These are phyloP conservation scores for Dillenia turbinata DNA, from an alignment of 164 flowering plant species.

Conservation along the genomic window DNA sequence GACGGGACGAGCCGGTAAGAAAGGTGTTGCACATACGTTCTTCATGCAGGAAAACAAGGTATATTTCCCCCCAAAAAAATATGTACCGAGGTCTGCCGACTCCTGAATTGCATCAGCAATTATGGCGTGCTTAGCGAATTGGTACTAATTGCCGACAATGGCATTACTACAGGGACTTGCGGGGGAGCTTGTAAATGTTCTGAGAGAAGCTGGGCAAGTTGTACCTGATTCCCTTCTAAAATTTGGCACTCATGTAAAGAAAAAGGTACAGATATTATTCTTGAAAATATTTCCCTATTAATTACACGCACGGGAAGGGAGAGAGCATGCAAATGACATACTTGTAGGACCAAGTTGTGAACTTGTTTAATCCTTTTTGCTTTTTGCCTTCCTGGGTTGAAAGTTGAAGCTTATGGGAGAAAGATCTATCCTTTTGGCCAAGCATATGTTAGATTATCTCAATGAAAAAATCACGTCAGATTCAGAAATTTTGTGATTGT, in stretches of 20 bases:
- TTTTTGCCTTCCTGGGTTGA: too few species aligned
- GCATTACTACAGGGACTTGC: constrained; percentile 65
- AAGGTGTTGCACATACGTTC: constrained; percentile 95
- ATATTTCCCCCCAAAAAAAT: neutral
- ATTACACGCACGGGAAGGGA: neutral
- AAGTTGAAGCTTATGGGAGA: too few species aligned
- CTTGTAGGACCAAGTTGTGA: too few species aligned
- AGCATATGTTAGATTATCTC: too few species aligned
- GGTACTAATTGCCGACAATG: neutral
- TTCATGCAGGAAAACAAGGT: constrained; percentile 94
- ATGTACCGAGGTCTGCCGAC: too few species aligned
- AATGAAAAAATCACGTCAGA: too few species aligned
- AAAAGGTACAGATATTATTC: constrained; percentile 56
- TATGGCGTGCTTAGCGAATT: too few species aligned
- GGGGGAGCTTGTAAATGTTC: constrained; percentile 94
- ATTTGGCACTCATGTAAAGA: constrained; percentile 95
- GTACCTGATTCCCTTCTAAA: constrained; percentile 71
- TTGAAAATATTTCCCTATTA: neutral
- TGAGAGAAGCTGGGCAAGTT: constrained; percentile 85
- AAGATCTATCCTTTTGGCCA: too few species aligned
- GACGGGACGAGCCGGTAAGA: constrained; percentile 98
- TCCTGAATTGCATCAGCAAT: too few species aligned
- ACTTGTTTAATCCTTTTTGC: too few species aligned
- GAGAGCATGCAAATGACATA: too few species aligned
- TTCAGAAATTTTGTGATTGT: too few species aligned